Percentiles rank a stretch among this genome's conserved stretches.
Evolutionary conservation across 1,284 basidiomycete genomes (phyloP).

Genomic region (Wallemia mellicola): DNA sequence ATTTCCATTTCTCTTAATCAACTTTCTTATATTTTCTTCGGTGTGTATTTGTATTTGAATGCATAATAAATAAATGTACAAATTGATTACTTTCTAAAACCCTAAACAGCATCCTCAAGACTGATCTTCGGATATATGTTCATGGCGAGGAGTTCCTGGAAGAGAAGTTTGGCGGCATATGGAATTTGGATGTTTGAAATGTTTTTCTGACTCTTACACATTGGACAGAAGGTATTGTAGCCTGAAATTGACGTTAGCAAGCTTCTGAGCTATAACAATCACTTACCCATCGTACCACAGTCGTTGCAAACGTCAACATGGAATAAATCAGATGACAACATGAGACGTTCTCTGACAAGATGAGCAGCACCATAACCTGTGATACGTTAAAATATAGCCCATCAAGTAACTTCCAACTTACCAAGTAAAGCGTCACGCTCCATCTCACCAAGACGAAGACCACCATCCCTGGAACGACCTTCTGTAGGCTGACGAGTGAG

Average conservation of each 20-base stretch:
- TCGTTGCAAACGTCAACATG: conserved; percentile 84
- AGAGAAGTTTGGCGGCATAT: conserved; percentile 84
- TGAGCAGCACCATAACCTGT: conserved; percentile 86
- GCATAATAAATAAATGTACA: background rate
- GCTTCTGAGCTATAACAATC: background rate
- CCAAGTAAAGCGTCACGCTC: conserved; percentile 13
- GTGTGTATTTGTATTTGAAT: no score
- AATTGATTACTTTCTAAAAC: background rate
- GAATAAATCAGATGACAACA: conserved; percentile 95
- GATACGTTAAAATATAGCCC: conserved; percentile 15
- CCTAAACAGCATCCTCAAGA: conserved; percentile 11
- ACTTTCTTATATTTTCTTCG: no score
- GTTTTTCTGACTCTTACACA: conserved; percentile 84
- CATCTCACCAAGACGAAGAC: conserved; percentile 93
- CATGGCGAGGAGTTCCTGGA: conserved; percentile 39
- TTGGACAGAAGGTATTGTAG: conserved; percentile 39
- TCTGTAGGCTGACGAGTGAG: conserved; percentile 94
- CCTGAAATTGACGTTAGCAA: conserved; percentile 6
- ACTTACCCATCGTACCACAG: conserved; percentile 61
- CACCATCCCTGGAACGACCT: conserved; percentile 88
- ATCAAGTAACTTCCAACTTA: conserved; percentile 2
- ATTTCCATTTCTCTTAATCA: no score
- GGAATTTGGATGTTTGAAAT: conserved; percentile 93
- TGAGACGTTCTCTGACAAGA: conserved; percentile 73
- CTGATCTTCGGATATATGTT: conserved; percentile 19